Evolutionary conservation across 2,329 filamentous ascomycete genomes (phyloP), one percentile per base, ranked within the genome.

Genomic region (Diaporthe citri): DNA sequence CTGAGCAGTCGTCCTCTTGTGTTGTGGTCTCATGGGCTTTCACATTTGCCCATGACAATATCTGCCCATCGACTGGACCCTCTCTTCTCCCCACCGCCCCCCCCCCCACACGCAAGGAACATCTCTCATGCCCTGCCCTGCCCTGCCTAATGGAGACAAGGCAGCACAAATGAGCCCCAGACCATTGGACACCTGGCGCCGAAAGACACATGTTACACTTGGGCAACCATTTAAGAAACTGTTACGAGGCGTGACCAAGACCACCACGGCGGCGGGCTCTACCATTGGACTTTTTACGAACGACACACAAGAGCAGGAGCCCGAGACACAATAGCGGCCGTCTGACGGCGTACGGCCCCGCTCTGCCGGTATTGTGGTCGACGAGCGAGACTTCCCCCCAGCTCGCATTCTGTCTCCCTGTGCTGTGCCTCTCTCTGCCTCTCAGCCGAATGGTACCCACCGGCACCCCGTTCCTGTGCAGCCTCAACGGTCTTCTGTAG

Each of bases 401-500:
- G 22, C 46, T 69, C 46, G 34, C 64, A 25, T 39, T 41, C 34
- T 22, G 20, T 28, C 64, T 55, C 48, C 34, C 48, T 31, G n/a
- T 25, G 43, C 43, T 31, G 31, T 31, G 31, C 31, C 12, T 41
- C 39, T 41, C 39, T 41, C 12, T 17, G 22, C 31, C 64, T 28
- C 48, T 55, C 56, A 72, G 20, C 51, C 52, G 31, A 20, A 39
- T 72, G 34, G 48, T 46, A 48, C 43, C 70, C 56, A 51, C 56
- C 57, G 12, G 22, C 55, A 51, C 41, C 39, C 28, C 31, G 41
- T 59, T 46, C 41, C 43, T 74, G 62, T 66, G 12, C 60, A n/a
- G 56, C 52, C 62, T 70, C 62, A 70, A 74, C 72, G 72, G 72
- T 74, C 51, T 51, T 74, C 55, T 55, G 70, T 72, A 55, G 57